Conservation (phyloP, 192 early-diverging fungal species). For the Coemansia sp. region DNA sequence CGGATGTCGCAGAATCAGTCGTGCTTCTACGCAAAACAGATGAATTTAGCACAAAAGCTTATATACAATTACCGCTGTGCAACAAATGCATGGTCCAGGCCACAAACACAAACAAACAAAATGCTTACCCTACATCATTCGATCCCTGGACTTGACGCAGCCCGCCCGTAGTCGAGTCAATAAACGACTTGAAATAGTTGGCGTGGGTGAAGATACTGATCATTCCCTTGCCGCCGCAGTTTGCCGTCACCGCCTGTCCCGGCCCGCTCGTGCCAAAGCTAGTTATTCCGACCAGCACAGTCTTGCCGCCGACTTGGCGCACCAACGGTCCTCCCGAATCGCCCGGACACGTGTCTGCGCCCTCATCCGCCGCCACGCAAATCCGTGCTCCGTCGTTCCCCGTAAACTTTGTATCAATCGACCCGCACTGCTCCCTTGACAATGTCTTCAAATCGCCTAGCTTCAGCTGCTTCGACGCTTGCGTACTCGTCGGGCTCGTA, state of each 20-base stretch:
- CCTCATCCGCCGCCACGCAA: slow-evolving; percentile 45
- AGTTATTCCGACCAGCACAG: slow-evolving; percentile 48
- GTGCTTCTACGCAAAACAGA: background rate
- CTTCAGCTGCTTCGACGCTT: slow-evolving; percentile 36
- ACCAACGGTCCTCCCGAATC: slow-evolving; percentile 57
- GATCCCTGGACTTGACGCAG: slow-evolving; percentile 31
- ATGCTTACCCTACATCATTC: slow-evolving; percentile 28
- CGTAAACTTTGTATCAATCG: slow-evolving; percentile 42
- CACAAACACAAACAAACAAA: background rate
- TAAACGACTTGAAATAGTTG: slow-evolving; percentile 48
- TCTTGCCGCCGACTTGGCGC: slow-evolving; percentile 36
- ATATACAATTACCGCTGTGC: background rate
- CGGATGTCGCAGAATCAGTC: background rate
- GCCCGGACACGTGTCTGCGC: slow-evolving; percentile 49
- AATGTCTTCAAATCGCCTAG: slow-evolving; percentile 32
- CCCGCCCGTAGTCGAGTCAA: slow-evolving; percentile 43
- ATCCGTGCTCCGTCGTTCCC: slow-evolving; percentile 46
- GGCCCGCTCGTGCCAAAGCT: slow-evolving; percentile 52
- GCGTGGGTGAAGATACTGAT: slow-evolving; percentile 52
- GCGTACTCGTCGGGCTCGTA: slow-evolving; percentile 24
- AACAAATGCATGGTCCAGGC: background rate
- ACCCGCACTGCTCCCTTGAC: slow-evolving; percentile 32
- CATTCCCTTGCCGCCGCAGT: slow-evolving; percentile 48
- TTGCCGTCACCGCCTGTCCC: slow-evolving; percentile 25
- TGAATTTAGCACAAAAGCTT: background rate